phyloP scores from a whole-genome alignment of 768 basidiomycete species.

The Glaciozyma martinii region DNA sequence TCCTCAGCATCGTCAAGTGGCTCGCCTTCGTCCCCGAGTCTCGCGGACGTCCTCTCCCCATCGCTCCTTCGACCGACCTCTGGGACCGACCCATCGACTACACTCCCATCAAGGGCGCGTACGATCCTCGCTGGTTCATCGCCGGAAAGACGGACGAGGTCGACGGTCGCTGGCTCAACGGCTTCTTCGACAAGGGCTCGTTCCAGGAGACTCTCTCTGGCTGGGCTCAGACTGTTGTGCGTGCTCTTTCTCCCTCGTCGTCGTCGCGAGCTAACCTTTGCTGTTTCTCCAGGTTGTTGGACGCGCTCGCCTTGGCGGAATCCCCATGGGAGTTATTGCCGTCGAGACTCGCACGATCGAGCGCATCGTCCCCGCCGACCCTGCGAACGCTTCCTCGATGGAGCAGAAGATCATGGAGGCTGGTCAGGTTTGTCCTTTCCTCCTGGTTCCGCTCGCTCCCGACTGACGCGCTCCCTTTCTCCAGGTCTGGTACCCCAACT shows the following conservation, averaged over 20 bases:
- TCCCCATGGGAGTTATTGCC: constrained; percentile 95
- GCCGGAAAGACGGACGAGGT: constrained; percentile 82
- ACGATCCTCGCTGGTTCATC: constrained; percentile 97
- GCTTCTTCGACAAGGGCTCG: constrained; percentile 93
- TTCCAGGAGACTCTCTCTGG: constrained; percentile 99
- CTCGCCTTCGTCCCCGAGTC: constrained; percentile 81
- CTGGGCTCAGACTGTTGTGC: constrained; percentile 93
- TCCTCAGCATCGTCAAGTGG: constrained; percentile 88
- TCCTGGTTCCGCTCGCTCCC: background rate
- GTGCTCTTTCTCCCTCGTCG: constrained; percentile 2
- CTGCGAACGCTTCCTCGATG: constrained; percentile 90
- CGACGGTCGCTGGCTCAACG: constrained; percentile 60
- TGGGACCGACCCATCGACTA: constrained; percentile 94
- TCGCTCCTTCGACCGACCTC: constrained; percentile 59
- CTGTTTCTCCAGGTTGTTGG: constrained; percentile 53
- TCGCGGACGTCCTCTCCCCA: constrained; percentile 69
- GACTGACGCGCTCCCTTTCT: background rate
- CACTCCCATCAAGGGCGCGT: constrained; percentile 81
- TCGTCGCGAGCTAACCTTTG: background rate
- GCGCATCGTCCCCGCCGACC: constrained; percentile 91
- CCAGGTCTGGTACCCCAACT: constrained; percentile 95
- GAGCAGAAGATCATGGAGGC: constrained; percentile 99
- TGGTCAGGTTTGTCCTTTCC: constrained; percentile 52
- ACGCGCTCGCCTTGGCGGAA: constrained; percentile 88
- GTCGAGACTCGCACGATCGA: constrained; percentile 97